phyloP scores from a whole-genome alignment of 495 filamentous ascomycete species.

The Annulohypoxylon bovei region DNA sequence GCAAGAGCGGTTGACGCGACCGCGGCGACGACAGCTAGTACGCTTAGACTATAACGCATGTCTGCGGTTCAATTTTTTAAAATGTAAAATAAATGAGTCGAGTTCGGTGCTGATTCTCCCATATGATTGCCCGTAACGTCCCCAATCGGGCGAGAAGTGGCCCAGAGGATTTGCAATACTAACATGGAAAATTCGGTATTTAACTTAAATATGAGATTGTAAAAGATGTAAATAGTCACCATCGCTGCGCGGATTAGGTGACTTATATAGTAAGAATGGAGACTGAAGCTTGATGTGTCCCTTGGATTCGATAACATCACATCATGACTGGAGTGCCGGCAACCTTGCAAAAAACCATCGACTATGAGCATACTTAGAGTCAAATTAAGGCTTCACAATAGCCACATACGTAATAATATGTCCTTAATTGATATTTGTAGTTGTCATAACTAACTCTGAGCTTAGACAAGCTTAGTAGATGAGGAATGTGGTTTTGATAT shows the following conservation, averaged over 20 bases:
- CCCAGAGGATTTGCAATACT: slow-evolving; percentile 9
- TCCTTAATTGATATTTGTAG: not conserved
- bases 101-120: slow-evolving; percentile 19
- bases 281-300: not conserved
- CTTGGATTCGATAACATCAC: not conserved
- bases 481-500: slow-evolving; percentile 24
- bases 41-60: not conserved
- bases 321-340: not conserved
- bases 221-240: not conserved
- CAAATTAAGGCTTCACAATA: not conserved
- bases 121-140: slow-evolving; percentile 5
- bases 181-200: not conserved
- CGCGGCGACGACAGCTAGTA: not conserved
- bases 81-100: not conserved
- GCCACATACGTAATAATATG: slow-evolving; percentile 28
- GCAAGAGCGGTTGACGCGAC: not conserved
- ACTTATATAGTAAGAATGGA: slow-evolving; percentile 17
- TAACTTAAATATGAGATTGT: not conserved
- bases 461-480: not conserved
- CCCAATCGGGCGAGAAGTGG: slow-evolving; percentile 11
- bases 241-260: not conserved
- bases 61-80: not conserved
- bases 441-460: not conserved
- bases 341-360: not conserved
- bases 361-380: not conserved